Conservation (phyloP, 257 asterid genomes). For the Gardenia jasminoides region DNA sequence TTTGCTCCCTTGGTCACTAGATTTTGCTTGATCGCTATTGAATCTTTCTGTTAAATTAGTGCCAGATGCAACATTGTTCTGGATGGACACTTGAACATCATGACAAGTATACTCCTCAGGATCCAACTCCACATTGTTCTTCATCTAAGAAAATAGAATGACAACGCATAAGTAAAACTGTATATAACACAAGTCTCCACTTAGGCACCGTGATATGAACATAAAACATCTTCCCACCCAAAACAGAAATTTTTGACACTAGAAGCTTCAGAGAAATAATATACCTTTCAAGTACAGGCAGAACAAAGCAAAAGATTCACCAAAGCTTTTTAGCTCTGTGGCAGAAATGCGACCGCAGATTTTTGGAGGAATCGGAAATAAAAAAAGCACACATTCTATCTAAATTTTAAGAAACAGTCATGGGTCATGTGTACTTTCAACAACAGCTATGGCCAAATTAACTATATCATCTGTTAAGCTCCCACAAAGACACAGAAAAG, state of each 20-base stretch:
- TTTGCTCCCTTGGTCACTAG: conserved; percentile 17
- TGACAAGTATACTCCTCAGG: conserved; percentile 3
- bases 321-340: background rate
- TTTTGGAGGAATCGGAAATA: background rate
- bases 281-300: background rate
- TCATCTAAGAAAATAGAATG: background rate
- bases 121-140: conserved; percentile 20
- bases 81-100: conserved; percentile 11
- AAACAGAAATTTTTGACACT: background rate
- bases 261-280: background rate
- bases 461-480: background rate
- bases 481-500: background rate
- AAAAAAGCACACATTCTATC: background rate
- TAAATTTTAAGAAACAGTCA: background rate
- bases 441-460: background rate
- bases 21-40: conserved; percentile 13
- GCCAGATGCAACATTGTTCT: conserved; percentile 13
- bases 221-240: background rate
- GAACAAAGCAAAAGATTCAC: background rate
- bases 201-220: background rate
- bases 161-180: background rate
- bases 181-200: background rate
- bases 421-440: background rate
- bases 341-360: background rate
- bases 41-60: conserved; percentile 17